Evolutionary conservation across 352 stramenopile genomes (phyloP).

Genomic region (Globisporangium cederbergense): DNA sequence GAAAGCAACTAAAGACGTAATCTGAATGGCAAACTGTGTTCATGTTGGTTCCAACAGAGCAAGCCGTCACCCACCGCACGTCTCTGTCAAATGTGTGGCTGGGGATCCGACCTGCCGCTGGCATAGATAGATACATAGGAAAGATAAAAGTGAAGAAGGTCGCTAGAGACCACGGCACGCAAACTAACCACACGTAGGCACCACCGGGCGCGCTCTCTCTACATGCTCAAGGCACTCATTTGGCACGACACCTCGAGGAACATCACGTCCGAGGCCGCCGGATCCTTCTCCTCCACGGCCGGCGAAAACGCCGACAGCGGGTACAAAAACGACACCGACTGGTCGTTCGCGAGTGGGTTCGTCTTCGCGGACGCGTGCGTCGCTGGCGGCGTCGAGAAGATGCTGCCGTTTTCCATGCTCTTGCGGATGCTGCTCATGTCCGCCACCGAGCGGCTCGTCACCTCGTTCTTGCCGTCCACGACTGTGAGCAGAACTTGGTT

Average conservation of each 20-base stretch:
- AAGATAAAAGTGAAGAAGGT: conserved; percentile 3
- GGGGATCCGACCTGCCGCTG: not conserved
- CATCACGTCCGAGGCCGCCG: conserved; percentile 39
- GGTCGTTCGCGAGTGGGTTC: conserved; percentile 35
- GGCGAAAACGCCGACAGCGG: conserved; percentile 74
- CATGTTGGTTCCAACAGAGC: not conserved
- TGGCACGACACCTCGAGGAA: conserved; percentile 82
- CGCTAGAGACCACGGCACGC: conserved; percentile 7
- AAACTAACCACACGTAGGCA: conserved; percentile 7
- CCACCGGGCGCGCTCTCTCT: conserved; percentile 8
- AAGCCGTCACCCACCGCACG: not conserved
- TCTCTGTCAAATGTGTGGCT: not conserved
- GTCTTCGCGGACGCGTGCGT: conserved; percentile 21
- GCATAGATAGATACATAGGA: conserved; percentile 16
- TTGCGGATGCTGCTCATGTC: conserved; percentile 83
- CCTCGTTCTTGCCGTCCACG: conserved; percentile 63
- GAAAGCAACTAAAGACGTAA: not conserved
- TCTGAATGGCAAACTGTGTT: not conserved
- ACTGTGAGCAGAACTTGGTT: conserved; percentile 81
- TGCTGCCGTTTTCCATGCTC: conserved; percentile 54
- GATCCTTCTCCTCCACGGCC: conserved; percentile 37
- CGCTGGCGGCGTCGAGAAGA: conserved; percentile 54
- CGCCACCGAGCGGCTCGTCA: conserved; percentile 65
- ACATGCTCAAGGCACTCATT: conserved; percentile 44
- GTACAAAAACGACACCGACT: conserved; percentile 84